A percentile compares a stretch with the other conserved stretches of the same genome.
phyloP scores from a whole-genome alignment of 164 flowering plant species.

The Paratinospora sagittata region DNA sequence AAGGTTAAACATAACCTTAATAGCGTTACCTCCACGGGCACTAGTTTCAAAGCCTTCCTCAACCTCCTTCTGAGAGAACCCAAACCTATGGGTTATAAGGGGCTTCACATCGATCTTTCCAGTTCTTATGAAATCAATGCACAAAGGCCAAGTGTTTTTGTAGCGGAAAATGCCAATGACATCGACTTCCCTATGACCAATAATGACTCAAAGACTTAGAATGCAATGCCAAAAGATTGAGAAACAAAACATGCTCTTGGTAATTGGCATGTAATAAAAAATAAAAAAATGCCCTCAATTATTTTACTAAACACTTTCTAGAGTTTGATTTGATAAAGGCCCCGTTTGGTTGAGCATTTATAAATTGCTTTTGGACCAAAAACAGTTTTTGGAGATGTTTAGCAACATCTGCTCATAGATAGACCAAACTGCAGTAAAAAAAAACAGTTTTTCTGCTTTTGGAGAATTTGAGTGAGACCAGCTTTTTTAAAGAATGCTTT shows the following conservation, averaged over 20 bases:
- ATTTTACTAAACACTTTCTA: background rate
- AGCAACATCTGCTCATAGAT: background rate
- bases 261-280: too few relatives aligned
- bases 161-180: constrained; percentile 80
- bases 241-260: background rate
- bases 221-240: background rate
- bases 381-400: too few relatives aligned
- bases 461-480: too few relatives aligned
- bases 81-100: constrained; percentile 88
- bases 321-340: background rate
- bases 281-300: background rate
- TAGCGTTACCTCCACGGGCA: constrained; percentile 82
- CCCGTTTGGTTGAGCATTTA: too few relatives aligned
- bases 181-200: constrained; percentile 73
- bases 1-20: constrained; percentile 95
- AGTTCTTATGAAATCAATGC: constrained; percentile 73
- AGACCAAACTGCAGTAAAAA: too few relatives aligned
- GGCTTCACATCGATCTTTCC: constrained; percentile 99
- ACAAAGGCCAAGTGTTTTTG: constrained; percentile 95
- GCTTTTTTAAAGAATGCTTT: too few relatives aligned
- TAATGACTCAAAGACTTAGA: background rate
- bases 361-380: too few relatives aligned
- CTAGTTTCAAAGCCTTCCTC: constrained; percentile 97
- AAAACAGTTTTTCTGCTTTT: too few relatives aligned
- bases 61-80: constrained; percentile 83